Percentiles rank a stretch among this genome's conserved stretches.
Conservation (phyloP, 768 basidiomycete genomes). For the Tephrocybe rancida region DNA sequence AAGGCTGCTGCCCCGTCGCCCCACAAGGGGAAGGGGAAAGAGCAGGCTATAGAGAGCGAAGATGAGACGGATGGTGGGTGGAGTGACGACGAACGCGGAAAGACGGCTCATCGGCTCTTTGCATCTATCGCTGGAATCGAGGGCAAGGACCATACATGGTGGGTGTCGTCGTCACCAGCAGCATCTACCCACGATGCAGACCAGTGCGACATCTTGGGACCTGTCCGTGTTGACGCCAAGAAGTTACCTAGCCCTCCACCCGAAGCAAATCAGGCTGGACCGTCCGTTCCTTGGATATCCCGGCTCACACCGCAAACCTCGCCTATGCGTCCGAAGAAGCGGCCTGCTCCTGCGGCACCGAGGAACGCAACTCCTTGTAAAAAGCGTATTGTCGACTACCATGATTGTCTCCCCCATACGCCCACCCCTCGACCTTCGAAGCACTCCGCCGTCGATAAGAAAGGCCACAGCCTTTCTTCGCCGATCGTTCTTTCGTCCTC, state of each 20-base stretch:
- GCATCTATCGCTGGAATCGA: slow-evolving; percentile 40
- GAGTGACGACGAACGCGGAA: slow-evolving; percentile 54
- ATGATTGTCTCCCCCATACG: background rate
- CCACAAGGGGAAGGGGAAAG: slow-evolving; percentile 22
- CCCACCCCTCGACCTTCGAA: slow-evolving; percentile 13
- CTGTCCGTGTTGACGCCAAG: background rate
- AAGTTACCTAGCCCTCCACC: background rate
- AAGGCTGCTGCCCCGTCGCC: background rate
- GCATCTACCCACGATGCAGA: slow-evolving; percentile 4
- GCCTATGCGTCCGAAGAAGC: slow-evolving; percentile 11
- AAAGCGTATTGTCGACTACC: background rate
- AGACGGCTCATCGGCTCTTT: slow-evolving; percentile 61
- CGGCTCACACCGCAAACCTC: slow-evolving; percentile 23
- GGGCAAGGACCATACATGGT: slow-evolving; percentile 33
- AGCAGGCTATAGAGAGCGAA: slow-evolving; percentile 27
- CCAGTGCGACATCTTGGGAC: background rate
- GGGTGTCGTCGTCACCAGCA: slow-evolving; percentile 18
- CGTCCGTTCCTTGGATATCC: slow-evolving; percentile 13
- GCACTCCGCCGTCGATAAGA: background rate
- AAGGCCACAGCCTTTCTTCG: slow-evolving; percentile 21
- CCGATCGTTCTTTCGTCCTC: slow-evolving; percentile 27
- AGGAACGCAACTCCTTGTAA: background rate
- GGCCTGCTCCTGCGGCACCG: slow-evolving; percentile 2
- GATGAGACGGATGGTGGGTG: slow-evolving; percentile 34
- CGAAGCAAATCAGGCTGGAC: background rate